Evolutionary conservation across 768 basidiomycete genomes (phyloP), one percentile per base, ranked within the genome.

Genomic region (Boletus sensibilis): DNA sequence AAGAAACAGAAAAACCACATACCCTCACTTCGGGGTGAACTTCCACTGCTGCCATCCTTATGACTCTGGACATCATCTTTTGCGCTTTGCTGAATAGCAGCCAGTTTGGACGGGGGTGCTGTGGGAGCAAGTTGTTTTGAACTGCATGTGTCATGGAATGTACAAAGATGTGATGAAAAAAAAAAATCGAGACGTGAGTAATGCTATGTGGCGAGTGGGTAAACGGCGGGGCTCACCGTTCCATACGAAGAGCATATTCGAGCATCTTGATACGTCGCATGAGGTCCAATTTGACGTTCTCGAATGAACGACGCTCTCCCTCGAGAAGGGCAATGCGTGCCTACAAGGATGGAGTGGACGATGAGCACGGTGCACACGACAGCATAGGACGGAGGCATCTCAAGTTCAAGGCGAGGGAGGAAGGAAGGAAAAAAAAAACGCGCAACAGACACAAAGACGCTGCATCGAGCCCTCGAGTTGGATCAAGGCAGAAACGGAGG

Each of bases 211-310:
- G 48, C n/a, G 11, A 21, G 20, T 21, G 40, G 23, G 21, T 23
- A 57, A 53, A 54, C 52, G 55, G 45, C 21, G 7, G 58, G 35
- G 78, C 83, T 67, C 60, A 97, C 95, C 97, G 86, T 77, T 99
- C 97, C 78, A 95, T 87, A 45, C 94, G 86, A 46, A 99, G 79
- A 39, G 96, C 97, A 74, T 94, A 98, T 75, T 99, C 97, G 50
- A 99, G 85, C 96, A 99, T 97, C 83, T 97, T 97, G 63, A 98
- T 97, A 56, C 97, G 86, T 58, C 95, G 86, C 83, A 95, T 88
- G 34, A 98, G 80, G 75, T 98, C 97, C 59, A 94, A 82, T 74
- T 97, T 93, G 59, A 96, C 86, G 72, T 98, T 98, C 74, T 99
- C 97, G 64, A 95, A 96, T 0, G 94, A 97, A 60, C 96, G 84